Evolutionary conservation across 257 asterid species (phyloP).

Genomic region (Solanum dulcamara): DNA sequence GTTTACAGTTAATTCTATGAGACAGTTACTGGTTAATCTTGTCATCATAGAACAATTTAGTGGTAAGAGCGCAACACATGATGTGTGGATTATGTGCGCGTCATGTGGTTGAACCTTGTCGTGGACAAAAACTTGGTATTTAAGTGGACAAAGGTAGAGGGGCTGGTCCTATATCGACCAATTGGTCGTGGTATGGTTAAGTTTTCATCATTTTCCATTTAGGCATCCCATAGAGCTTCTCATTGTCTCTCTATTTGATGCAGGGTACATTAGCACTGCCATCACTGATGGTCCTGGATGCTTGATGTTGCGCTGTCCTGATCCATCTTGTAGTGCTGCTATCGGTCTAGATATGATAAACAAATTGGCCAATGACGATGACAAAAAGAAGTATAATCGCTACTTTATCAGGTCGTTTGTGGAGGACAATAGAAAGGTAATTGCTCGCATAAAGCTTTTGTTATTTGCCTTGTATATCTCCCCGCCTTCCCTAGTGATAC

Average conservation of each 20-base stretch:
- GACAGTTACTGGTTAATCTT: neutral
- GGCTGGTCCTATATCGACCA: neutral
- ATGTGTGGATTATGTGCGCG: neutral
- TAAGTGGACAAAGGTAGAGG: neutral
- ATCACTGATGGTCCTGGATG: slow-evolving; percentile 96
- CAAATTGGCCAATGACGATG: slow-evolving; percentile 47
- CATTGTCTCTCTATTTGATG: slow-evolving; percentile 11
- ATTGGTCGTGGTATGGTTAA: neutral
- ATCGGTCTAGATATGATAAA: slow-evolving; percentile 81
- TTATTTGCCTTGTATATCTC: neutral
- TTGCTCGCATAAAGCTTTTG: slow-evolving; percentile 3
- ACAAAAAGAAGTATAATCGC: slow-evolving; percentile 51
- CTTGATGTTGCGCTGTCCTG: slow-evolving; percentile 87
- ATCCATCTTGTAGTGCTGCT: slow-evolving; percentile 85
- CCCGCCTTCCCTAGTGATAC: no score
- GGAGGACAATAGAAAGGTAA: slow-evolving; percentile 89
- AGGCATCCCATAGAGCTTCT: slow-evolving; percentile 1
- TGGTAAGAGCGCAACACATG: neutral
- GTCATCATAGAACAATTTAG: neutral
- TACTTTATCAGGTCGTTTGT: slow-evolving; percentile 70
- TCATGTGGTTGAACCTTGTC: neutral
- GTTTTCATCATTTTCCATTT: neutral
- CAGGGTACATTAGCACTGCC: slow-evolving; percentile 73
- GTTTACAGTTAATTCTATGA: neutral
- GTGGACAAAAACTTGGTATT: neutral